A percentile compares a stretch with the other conserved stretches of the same genome.
Conservation (phyloP, 768 basidiomycete species). For the Russula earlei region DNA sequence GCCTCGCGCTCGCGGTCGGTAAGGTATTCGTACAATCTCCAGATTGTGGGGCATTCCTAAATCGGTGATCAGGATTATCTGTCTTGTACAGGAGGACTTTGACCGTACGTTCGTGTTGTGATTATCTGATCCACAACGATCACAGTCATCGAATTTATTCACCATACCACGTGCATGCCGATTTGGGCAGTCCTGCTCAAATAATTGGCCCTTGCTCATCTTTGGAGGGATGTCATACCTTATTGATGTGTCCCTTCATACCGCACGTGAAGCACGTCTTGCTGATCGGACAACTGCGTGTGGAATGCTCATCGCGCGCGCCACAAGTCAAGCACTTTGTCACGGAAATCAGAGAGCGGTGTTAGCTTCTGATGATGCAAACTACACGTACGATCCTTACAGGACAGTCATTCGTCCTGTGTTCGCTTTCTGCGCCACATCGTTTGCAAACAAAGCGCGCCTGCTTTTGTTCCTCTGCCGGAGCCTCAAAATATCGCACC, state of each 20-base stretch:
- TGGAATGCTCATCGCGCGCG: constrained; percentile 67
- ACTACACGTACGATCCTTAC: constrained; percentile 51
- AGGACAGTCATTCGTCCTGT: constrained; percentile 59
- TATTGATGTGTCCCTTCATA: constrained; percentile 75
- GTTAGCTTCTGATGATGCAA: not conserved
- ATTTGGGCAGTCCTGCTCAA: constrained; percentile 60
- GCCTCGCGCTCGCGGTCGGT: constrained; percentile 40
- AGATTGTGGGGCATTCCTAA: constrained; percentile 77
- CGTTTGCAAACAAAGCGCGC: constrained; percentile 59
- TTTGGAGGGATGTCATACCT: constrained; percentile 29
- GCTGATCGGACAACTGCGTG: constrained; percentile 69
- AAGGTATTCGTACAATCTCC: constrained; percentile 73
- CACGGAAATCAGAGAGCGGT: not conserved
- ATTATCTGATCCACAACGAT: constrained; percentile 54
- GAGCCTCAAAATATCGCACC: constrained; percentile 57
- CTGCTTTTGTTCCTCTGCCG: constrained; percentile 31
- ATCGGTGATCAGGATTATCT: not conserved
- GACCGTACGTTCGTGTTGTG: constrained; percentile 56
- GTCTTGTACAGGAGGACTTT: not conserved
- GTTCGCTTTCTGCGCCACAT: constrained; percentile 66
- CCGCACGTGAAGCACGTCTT: constrained; percentile 75
- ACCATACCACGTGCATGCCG: constrained; percentile 30
- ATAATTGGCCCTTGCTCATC: not conserved
- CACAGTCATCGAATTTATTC: constrained; percentile 41
- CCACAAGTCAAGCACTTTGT: constrained; percentile 73